Evolutionary conservation across 768 basidiomycete species (phyloP), one percentile per base, ranked within the genome.

Genomic region (Lanmaoa rubissima): DNA sequence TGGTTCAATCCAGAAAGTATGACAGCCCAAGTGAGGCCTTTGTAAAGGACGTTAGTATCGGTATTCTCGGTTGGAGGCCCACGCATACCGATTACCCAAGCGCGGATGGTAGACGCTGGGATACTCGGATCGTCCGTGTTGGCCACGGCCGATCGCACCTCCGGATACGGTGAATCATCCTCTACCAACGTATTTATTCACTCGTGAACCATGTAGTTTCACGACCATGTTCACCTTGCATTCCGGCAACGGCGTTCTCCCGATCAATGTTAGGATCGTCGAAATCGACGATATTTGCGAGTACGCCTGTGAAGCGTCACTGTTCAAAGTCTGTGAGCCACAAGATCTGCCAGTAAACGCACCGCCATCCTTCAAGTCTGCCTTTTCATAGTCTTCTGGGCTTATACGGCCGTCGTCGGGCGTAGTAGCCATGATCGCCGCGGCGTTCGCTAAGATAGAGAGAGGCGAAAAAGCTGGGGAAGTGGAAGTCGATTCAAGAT

Each of bases 91-190:
- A 87, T 72, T 0, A 80, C 71, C 84, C 85, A 87, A 6, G 81
- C 78, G 47, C 85, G 82, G 24, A 92, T 39, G 36, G 81, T 81
- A 34, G 78, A 78, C 5, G 75, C 78, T 1, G 86, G 86, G 74
- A 88, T 87, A 36, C 71, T 70, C 5, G 79, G 79, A 66, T 90
- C 88, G 63, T 90, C 88, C 34, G 81, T 83, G 69, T 87, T 88
- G 19, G 85, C 82, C 10, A 90, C 88, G 8, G 88, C 87, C 9
- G 86, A 84, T 44, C 88, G 82, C 13, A 90, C 89, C 68, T 93
- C 91, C 7, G 88, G 88, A 66, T 93, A 93, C 5, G 91, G 91
- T 3, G 89, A 91, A 68, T 92, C 91, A 61, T 92, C 87, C 66
- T 81, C 80, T 76, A 52, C 8, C 31, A 17, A 42, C 5, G 14